Conservation (phyloP, 1,284 basidiomycete species). For the Rhodotorula mucilaginosa region DNA sequence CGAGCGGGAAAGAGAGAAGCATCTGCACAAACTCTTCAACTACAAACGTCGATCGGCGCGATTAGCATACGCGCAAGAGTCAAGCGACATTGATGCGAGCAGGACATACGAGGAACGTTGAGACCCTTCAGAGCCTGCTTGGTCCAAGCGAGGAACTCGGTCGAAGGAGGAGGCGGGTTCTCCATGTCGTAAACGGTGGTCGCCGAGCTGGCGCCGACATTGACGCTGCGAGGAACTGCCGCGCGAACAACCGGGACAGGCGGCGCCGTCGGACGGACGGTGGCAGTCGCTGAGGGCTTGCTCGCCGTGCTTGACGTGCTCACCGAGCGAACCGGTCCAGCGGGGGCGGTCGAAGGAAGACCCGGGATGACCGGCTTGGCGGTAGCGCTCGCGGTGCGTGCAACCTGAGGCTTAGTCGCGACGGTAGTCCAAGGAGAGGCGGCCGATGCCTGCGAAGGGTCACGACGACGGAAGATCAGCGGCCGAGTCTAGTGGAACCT, state of each 20-base stretch:
- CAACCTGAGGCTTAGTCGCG: constrained; percentile 30
- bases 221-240: constrained; percentile 47
- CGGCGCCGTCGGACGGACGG: constrained; percentile 32
- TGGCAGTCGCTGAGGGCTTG: constrained; percentile 26
- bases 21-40: constrained; percentile 92
- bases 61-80: neutral
- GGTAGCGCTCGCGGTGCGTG: constrained; percentile 1
- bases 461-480: neutral
- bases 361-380: constrained; percentile 35
- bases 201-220: constrained; percentile 15
- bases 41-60: constrained; percentile 45
- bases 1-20: constrained; percentile 74
- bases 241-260: constrained; percentile 21
- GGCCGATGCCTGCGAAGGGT: neutral
- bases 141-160: constrained; percentile 90
- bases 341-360: constrained; percentile 39
- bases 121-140: constrained; percentile 83
- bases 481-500: too few species aligned
- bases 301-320: constrained; percentile 28
- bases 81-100: neutral
- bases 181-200: constrained; percentile 50
- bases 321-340: constrained; percentile 25
- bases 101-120: constrained; percentile 31
- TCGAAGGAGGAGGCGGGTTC: constrained; percentile 52
- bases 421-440: constrained; percentile 36